Conservation (phyloP, 768 basidiomycete species). For the Calvatia gigantea region DNA sequence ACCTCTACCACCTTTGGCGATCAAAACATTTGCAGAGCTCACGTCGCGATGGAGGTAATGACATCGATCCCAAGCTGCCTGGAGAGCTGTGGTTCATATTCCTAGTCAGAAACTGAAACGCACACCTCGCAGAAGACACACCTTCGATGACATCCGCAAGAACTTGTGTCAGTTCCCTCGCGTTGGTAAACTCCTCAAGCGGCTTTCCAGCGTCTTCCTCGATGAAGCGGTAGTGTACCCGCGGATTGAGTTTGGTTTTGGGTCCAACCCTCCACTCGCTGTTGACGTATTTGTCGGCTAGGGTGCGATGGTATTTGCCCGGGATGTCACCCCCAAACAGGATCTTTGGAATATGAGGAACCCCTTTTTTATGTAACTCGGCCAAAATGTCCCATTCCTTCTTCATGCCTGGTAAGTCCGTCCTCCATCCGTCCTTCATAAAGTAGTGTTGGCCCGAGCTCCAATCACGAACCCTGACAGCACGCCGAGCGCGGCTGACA, state of each 20-base stretch:
- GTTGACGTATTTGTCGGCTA: conserved; percentile 9
- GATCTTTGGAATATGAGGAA: conserved; percentile 23
- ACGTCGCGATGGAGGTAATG: conserved; percentile 24
- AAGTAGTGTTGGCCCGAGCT: conserved; percentile 14
- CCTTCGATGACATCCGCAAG: conserved; percentile 22
- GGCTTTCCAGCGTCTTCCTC: conserved; percentile 16
- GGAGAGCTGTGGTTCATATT: conserved; percentile 19
- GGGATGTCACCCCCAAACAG: conserved; percentile 27
- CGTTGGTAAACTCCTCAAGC: conserved; percentile 13
- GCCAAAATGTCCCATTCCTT: conserved; percentile 21
- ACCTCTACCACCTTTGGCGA: conserved; percentile 13
- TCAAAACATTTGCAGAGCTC: conserved; percentile 23
- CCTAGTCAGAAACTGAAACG: neutral
- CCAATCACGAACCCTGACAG: conserved; percentile 19
- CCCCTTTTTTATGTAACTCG: conserved; percentile 14
- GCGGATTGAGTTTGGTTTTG: neutral
- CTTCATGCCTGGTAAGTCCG: conserved; percentile 2
- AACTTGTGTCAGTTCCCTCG: conserved; percentile 18
- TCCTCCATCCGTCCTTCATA: conserved; percentile 30
- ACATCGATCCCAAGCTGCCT: conserved; percentile 15
- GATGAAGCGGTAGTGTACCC: conserved; percentile 20
- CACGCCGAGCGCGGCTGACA: conserved; percentile 21
- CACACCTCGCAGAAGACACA: conserved; percentile 9
- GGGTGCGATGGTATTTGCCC: conserved; percentile 12
- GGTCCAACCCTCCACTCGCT: conserved; percentile 15